Evolutionary conservation across 306 rosid genomes (phyloP).

Genomic region (Castanea crenata): DNA sequence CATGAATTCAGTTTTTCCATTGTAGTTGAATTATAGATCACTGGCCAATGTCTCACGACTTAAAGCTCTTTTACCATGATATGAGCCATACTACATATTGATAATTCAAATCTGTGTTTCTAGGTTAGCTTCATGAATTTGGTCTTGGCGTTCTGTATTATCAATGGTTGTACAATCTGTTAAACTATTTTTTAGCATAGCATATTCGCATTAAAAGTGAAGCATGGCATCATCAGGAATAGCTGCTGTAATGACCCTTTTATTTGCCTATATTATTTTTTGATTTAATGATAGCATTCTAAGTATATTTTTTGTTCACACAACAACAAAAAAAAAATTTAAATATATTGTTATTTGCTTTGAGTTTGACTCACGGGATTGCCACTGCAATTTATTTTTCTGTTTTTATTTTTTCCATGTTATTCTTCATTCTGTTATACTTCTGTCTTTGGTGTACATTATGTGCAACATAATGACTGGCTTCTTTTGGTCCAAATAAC

Average conservation of each 20-base stretch:
- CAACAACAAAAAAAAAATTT: no score
- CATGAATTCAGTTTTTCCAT: background rate
- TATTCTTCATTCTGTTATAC: background rate
- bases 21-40: background rate
- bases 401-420: background rate
- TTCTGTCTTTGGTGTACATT: background rate
- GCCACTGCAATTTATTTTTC: no score
- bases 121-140: background rate
- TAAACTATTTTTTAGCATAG: no score
- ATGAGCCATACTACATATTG: background rate
- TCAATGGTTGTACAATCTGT: background rate
- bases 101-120: background rate
- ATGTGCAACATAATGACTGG: background rate
- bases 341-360: no score
- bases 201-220: no score
- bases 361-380: no score
- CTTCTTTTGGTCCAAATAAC: no score
- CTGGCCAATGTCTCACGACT: background rate
- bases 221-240: no score
- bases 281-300: no score
- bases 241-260: no score
- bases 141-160: background rate
- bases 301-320: no score
- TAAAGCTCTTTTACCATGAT: background rate
- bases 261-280: no score